Evolutionary conservation across 129 eudicot genomes (phyloP), one percentile per base, ranked within the genome.

Genomic region (Calendula officinalis): DNA sequence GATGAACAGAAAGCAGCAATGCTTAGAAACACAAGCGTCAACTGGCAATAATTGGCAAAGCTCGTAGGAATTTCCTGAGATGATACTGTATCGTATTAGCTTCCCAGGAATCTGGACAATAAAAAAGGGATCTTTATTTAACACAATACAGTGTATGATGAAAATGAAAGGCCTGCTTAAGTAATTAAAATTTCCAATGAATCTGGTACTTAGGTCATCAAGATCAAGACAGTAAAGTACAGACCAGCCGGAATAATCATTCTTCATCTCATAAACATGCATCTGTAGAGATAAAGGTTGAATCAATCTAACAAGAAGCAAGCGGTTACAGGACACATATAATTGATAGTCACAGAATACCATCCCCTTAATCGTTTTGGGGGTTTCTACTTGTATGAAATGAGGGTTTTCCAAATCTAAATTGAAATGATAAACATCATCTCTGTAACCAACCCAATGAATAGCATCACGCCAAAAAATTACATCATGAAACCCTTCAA

Each of bases 231-330:
- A 42, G 16, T 56, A 56, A 7, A 32, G 8, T 9, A 56, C 16
- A 35, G 42, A 33, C 61, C 61, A 56, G 27, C 42, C 22, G 0
- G 61, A 56, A 56, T 56, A 56, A 33, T 56, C 61, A 56, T 13
- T 56, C 22, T 56, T 56, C 61, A 56, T 12, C 30, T 56, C 43
- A 35, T 56, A 56, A 12, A 56, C 22, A 34, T 56, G 9, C 43
- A n/a, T 56, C 42, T 56, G 16, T 13, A 56, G 15, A 35, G 41
- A 56, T 6, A 56, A 3, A 34, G 61, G 17, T n/a, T 35, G 22
- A 11, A 34, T 22, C 9, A n/a, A 32, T 9, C 33, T 33, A 34
- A 56, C 22, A 12, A 56, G 61, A 56, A 56, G 38, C 61, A 56
- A 56, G 5, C 43, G 0, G 33, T 36, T 41, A 56, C 61, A 6